A percentile compares a stretch with the other conserved stretches of the same genome.
phyloP scores from a whole-genome alignment of 345 rosid species.

The Salix caprea region DNA sequence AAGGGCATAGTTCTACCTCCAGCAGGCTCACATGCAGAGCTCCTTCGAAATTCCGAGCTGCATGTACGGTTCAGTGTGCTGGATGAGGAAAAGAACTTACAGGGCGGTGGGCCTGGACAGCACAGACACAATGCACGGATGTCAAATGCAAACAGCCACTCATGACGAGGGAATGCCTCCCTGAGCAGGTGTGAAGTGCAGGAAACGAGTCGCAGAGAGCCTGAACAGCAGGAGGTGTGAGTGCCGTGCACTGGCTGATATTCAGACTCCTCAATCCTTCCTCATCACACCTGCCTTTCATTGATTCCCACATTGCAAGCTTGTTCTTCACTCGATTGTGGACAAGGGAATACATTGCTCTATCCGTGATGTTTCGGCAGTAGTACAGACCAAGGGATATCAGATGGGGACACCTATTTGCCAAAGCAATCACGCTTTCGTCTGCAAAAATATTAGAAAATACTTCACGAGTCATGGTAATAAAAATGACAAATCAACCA shows the following conservation, averaged over 20 bases:
- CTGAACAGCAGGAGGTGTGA: constrained; percentile 93
- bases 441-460: constrained; percentile 37
- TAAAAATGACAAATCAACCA: not conserved
- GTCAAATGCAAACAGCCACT: constrained; percentile 90
- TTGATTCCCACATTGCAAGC: constrained; percentile 50
- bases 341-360: constrained; percentile 81
- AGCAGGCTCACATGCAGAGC: not conserved
- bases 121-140: constrained; percentile 90
- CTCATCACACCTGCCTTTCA: constrained; percentile 45
- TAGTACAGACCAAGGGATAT: constrained; percentile 82
- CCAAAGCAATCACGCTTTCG: constrained; percentile 85
- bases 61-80: constrained; percentile 43
- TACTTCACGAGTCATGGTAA: not conserved
- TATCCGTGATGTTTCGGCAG: constrained; percentile 83
- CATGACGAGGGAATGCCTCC: constrained; percentile 93
- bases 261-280: constrained; percentile 88
- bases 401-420: constrained; percentile 66
- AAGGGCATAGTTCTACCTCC: not conserved
- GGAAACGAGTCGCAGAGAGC: constrained; percentile 90
- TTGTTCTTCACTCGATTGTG: constrained; percentile 65
- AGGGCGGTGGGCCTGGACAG: constrained; percentile 61
- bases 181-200: constrained; percentile 90
- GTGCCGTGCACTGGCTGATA: constrained; percentile 96
- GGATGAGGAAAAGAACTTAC: constrained; percentile 35
- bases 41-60: not conserved